A percentile compares a stretch with the other conserved stretches of the same genome.
phyloP scores from a whole-genome alignment of 495 filamentous ascomycete genomes.

The Talaromyces wortmannii region DNA sequence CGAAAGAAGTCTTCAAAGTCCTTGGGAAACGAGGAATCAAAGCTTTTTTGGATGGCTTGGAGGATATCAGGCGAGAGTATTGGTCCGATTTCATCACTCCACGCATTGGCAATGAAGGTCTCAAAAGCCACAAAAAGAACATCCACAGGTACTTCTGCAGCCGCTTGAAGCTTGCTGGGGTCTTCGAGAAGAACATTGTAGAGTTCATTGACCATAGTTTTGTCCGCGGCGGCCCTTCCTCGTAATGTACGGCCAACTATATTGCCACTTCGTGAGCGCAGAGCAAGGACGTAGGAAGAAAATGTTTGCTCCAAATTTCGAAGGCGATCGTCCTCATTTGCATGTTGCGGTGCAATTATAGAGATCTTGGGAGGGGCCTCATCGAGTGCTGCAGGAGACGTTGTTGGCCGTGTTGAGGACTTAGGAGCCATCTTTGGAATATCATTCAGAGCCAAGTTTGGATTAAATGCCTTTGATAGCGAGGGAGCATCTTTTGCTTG shows the following conservation, averaged over 20 bases:
- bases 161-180: constrained; percentile 63
- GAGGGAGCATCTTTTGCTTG: constrained; percentile 27
- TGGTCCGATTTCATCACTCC: constrained; percentile 82
- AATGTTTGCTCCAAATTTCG: constrained; percentile 80
- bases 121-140: constrained; percentile 92
- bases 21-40: constrained; percentile 60
- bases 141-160: constrained; percentile 73
- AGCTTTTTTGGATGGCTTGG: constrained; percentile 63
- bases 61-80: constrained; percentile 61
- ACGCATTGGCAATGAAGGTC: constrained; percentile 84
- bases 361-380: constrained; percentile 26
- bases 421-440: constrained; percentile 25
- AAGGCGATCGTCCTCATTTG: constrained; percentile 40
- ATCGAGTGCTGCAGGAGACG: constrained; percentile 30
- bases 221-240: constrained; percentile 63
- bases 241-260: constrained; percentile 71
- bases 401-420: constrained; percentile 22
- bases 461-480: constrained; percentile 27
- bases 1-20: constrained; percentile 87
- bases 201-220: constrained; percentile 79
- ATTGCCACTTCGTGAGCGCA: constrained; percentile 78
- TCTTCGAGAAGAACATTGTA: constrained; percentile 83
- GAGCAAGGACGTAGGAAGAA: constrained; percentile 70
- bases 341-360: constrained; percentile 16
- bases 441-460: constrained; percentile 28